Base-by-base conservation (phyloP, 768 basidiomycete genomes). In the Macrolepiota fuliginosa region DNA sequence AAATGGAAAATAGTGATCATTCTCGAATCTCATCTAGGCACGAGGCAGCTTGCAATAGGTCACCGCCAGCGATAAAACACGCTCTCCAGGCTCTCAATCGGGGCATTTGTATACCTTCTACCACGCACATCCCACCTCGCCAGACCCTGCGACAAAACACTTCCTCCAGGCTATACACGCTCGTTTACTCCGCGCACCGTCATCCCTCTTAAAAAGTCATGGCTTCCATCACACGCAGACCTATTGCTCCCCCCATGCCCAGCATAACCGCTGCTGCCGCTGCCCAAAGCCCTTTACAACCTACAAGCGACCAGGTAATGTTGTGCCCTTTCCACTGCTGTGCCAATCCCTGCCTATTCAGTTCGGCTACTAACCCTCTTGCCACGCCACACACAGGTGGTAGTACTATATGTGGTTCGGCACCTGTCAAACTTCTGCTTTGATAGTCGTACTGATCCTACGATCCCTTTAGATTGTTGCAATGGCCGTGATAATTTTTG, bases 401-500 rank as follows among this genome's bases (percentile, higher is more conserved):
- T 90, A 46, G 85, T 90, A 36, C 76, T 91, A 65, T 91, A 90
- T 66, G 89, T 91, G 60, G 90, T 91, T 74, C 66, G 89, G 81
- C 55, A 57, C 50, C 47, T 58, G 32, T 58, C 49, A 19, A 60
- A 42, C 69, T 54, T 12, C 36, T 10, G 36, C 47, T 45, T 10
- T 19, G 54, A 24, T 54, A 46, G 37, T 49, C 45, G 29, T 17
- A 49, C 56, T 49, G 53, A 47, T 50, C 25, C 40, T 55, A 24
- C 56, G 39, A 58, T 46, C 42, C 37, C 39, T 65, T 55, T 52
- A 93, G 91, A 88, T 92, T 54, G 85, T 92, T 56, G 90, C 93
- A 54, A 93, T 89, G 79, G 84, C 89, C 54, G 91, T 94, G 62
- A 83, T 94, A 64, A 91, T 92, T 62, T 92, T 93, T 67, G 92